phyloP scores from a whole-genome alignment of 139 green algal species.

The Picochlorum sp. region DNA sequence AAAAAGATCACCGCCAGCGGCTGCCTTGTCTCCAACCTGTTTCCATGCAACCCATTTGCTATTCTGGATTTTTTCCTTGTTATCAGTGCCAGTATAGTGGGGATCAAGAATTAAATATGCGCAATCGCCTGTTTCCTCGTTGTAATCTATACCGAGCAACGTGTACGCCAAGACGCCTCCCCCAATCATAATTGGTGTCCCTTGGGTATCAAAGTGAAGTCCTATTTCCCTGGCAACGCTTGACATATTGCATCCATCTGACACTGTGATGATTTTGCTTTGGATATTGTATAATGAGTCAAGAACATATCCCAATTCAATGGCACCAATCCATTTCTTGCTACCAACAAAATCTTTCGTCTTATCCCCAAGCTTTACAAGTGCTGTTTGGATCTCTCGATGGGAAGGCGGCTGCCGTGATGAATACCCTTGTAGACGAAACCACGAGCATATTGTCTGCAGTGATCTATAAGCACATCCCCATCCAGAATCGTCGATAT shows the following conservation, averaged over 20 bases:
- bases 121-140: constrained; percentile 70
- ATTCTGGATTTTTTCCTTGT: constrained; percentile 57
- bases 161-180: constrained; percentile 95
- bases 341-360: constrained; percentile 62
- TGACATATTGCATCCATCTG: constrained; percentile 66
- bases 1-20: constrained; percentile 77
- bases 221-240: constrained; percentile 64
- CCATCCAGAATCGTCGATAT: constrained; percentile 84
- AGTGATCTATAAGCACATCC: constrained; percentile 93
- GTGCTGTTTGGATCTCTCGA: constrained; percentile 61
- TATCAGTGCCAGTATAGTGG: constrained; percentile 77
- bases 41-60: constrained; percentile 90
- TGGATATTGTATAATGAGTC: constrained; percentile 65
- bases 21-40: constrained; percentile 52
- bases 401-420: neutral
- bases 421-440: constrained; percentile 71
- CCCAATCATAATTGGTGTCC: constrained; percentile 83
- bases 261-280: constrained; percentile 56
- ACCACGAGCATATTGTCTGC: constrained; percentile 92
- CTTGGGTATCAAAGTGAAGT: constrained; percentile 74
- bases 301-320: constrained; percentile 85
- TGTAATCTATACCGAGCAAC: constrained; percentile 80
- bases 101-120: constrained; percentile 94
- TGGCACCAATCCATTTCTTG: constrained; percentile 86
- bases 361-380: constrained; percentile 84